Evolutionary conservation across 176 grass and related monocot genomes (phyloP).

Genomic region (Dendrocalamus sinicus): DNA sequence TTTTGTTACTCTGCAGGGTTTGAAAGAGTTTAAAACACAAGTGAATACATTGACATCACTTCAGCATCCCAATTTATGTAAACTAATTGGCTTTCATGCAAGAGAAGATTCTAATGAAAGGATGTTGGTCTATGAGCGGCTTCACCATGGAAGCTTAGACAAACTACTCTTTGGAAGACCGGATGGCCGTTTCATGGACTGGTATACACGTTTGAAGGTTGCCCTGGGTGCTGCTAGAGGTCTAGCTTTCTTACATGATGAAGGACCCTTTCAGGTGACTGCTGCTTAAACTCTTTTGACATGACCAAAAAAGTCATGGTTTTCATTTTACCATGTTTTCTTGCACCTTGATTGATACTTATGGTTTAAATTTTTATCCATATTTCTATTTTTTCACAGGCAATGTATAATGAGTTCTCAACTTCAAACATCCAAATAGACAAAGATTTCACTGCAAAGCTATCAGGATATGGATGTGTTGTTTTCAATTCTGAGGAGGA

Average conservation of each 20-base stretch:
- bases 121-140: constrained; percentile 90
- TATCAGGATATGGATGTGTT: constrained; percentile 87
- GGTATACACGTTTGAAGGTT: constrained; percentile 87
- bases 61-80: constrained; percentile 90
- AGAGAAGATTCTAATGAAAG: constrained; percentile 77
- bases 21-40: constrained; percentile 87
- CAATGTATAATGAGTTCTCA: constrained; percentile 94
- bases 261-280: constrained; percentile 97
- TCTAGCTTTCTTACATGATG: constrained; percentile 93
- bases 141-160: constrained; percentile 87
- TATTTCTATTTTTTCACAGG: constrained; percentile 54
- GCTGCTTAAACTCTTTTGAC: neutral
- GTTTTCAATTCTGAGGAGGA: constrained; percentile 61
- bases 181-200: constrained; percentile 87
- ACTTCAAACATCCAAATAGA: constrained; percentile 92
- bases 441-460: constrained; percentile 94
- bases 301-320: neutral
- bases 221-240: constrained; percentile 82
- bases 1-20: constrained; percentile 59
- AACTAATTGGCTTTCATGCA: constrained; percentile 75
- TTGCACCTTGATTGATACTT: neutral
- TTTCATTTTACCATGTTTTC: constrained; percentile 20
- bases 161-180: constrained; percentile 74
- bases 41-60: constrained; percentile 70
- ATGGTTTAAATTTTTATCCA: constrained; percentile 5